Evolutionary conservation across 2,329 filamentous ascomycete species (phyloP).

Genomic region (Ophiocordyceps camponoti-leonardi): DNA sequence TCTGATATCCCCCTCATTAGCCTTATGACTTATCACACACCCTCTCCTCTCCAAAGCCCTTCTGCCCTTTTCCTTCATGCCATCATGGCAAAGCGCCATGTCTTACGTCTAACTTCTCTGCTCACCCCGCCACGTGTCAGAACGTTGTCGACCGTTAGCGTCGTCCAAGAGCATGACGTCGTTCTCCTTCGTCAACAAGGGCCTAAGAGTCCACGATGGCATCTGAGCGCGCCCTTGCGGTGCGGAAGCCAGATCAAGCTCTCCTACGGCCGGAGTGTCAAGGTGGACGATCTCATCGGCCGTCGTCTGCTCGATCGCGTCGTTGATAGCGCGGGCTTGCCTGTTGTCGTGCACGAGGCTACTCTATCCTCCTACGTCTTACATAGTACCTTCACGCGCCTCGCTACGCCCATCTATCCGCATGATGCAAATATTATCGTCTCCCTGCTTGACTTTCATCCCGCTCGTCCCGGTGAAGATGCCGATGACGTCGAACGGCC

Average conservation of each 20-base stretch:
- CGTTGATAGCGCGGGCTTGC: slow-evolving; percentile 27
- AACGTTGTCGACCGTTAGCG: not conserved
- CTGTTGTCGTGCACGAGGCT: slow-evolving; percentile 43
- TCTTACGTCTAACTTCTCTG: not conserved
- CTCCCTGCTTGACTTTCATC: slow-evolving; percentile 58
- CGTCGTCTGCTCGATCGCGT: slow-evolving; percentile 43
- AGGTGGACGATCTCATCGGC: slow-evolving; percentile 45
- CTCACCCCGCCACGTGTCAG: not conserved
- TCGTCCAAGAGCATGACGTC: slow-evolving; percentile 19
- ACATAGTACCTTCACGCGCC: slow-evolving; percentile 34
- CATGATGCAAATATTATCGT: slow-evolving; percentile 61
- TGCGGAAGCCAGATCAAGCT: not conserved
- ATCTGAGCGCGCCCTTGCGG: slow-evolving; percentile 12
- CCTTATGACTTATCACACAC: too few species aligned
- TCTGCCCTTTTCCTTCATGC: not conserved
- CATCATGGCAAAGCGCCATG: not conserved
- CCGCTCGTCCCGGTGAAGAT: slow-evolving; percentile 20
- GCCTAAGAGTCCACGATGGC: slow-evolving; percentile 17
- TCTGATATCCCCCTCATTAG: too few species aligned
- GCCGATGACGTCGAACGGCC: slow-evolving; percentile 20
- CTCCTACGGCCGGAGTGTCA: slow-evolving; percentile 11
- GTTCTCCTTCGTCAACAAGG: slow-evolving; percentile 22
- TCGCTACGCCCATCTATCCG: slow-evolving; percentile 64
- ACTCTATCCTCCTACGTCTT: slow-evolving; percentile 59
- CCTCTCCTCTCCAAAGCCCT: too few species aligned